These are phyloP conservation scores for Penicillium sclerotigenum DNA, from an alignment of 2,329 filamentous ascomycete genomes.

Conservation along the genomic window DNA sequence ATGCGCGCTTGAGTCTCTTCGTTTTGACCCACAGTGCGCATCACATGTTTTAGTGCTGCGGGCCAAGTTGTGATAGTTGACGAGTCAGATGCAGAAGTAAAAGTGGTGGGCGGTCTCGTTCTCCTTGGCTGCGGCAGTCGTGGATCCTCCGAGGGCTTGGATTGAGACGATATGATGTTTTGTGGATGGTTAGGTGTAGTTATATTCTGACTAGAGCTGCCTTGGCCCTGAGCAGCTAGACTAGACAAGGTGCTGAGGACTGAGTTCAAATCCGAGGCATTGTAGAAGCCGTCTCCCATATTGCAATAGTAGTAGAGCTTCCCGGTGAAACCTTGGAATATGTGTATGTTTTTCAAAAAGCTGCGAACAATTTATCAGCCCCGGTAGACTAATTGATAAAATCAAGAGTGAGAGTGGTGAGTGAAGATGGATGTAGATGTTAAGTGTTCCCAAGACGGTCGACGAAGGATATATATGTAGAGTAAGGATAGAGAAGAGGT, in stretches of 20 bases:
- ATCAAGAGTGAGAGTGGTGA: neutral
- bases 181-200: conserved; percentile 7
- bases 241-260: conserved; percentile 43
- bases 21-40: conserved; percentile 47
- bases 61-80: conserved; percentile 53
- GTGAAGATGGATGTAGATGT: neutral
- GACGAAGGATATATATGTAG: neutral
- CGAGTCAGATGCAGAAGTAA: conserved; percentile 33
- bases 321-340: neutral
- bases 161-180: neutral
- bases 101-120: conserved; percentile 6
- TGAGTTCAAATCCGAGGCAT: conserved; percentile 39
- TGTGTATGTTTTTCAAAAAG: neutral
- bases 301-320: neutral
- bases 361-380: neutral
- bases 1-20: conserved; percentile 47
- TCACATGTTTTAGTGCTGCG: conserved; percentile 50
- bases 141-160: neutral
- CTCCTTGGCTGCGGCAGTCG: conserved; percentile 3
- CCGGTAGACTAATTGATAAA: neutral
- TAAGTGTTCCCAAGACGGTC: neutral
- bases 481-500: neutral
- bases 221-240: conserved; percentile 28
- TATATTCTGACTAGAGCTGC: neutral
- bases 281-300: conserved; percentile 25